Evolutionary conservation across 768 basidiomycete genomes (phyloP), one percentile per base, ranked within the genome.

Genomic region (Serendipita vermifera): DNA sequence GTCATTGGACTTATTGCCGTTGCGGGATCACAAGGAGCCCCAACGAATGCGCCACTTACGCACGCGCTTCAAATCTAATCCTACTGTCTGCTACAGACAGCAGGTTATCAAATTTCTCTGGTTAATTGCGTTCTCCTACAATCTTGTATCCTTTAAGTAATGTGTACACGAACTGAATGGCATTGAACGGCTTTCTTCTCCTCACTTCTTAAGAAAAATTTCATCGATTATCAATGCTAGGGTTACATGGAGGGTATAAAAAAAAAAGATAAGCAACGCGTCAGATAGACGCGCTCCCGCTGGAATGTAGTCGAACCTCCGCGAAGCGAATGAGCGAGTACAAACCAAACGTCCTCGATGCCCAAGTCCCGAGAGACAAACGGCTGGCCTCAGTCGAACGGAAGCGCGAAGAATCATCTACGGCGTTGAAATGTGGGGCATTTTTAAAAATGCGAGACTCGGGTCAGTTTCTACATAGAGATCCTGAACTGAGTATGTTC

Each of bases 401-500:
- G 46, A 51, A 22, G 46, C 46, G 27, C 29, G 46, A 51, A 51
- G 46, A 29, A 51, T 51, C 46, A 51, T 51, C 46, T 51, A 51
- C 46, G 46, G 46, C 46, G 46, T 51, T 51, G 46, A 51, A 31
- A 51, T 27, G 32, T 51, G 46, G 46, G 46, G 46, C 46, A 51
- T 51, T 51, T 51, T 51, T 20, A 31, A 22, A 51, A 51, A 51
- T 51, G 46, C 46, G 29, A 51, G 29, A 51, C 46, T 51, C 46
- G 46, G 3, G 46, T 51, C 46, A 51, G 46, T 51, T 51, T 51
- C 46, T 51, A 51, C 46, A 51, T 51, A 51, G 46, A 51, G 46
- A 51, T 51, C 46, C 46, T 51, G 46, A 51, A 51, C 46, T 51
- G 46, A 51, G 46, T 51, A 51, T 51, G 46, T 51, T 51, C 46